Evolutionary conservation across 768 basidiomycete species (phyloP).

Genomic region (Tubosaeta sp.): DNA sequence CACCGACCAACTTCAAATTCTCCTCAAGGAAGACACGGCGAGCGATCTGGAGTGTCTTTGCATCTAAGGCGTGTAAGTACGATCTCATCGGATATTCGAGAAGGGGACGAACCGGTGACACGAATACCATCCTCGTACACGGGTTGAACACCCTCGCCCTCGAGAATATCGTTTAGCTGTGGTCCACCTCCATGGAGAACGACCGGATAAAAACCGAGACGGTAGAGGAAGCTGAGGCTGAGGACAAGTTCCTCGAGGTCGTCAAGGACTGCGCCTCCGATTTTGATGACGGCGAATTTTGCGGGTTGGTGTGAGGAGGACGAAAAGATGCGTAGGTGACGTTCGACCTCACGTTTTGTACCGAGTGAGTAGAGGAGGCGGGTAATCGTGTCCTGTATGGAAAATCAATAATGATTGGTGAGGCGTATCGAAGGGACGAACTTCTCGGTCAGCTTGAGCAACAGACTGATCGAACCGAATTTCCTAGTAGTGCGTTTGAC

Average conservation of each 20-base stretch:
- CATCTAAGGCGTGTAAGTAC: conserved; percentile 46
- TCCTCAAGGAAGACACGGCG: conserved; percentile 96
- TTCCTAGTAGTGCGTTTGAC: conserved; percentile 39
- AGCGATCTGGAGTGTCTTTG: conserved; percentile 91
- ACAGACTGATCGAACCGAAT: conserved; percentile 46
- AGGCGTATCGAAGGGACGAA: conserved; percentile 31
- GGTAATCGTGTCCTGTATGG: conserved; percentile 86
- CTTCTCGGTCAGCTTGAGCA: conserved; percentile 75
- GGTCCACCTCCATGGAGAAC: conserved; percentile 96
- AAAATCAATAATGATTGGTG: not conserved
- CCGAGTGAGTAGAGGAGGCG: conserved; percentile 96
- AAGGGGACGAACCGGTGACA: conserved; percentile 69
- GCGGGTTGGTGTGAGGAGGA: conserved; percentile 90
- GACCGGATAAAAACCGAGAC: conserved; percentile 96
- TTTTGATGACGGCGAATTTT: conserved; percentile 97
- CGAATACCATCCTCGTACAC: conserved; percentile 98
- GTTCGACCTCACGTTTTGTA: conserved; percentile 94
- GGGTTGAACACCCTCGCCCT: conserved; percentile 87
- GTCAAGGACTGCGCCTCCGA: conserved; percentile 93
- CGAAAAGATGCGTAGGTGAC: conserved; percentile 97
- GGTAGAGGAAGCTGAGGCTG: conserved; percentile 93
- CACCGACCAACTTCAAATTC: conserved; percentile 90
- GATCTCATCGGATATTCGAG: not conserved
- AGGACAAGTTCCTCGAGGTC: conserved; percentile 92
- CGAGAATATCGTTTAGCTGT: conserved; percentile 91